Percentiles rank a stretch among this genome's conserved stretches.
Evolutionary conservation across 805 yeast genomes (phyloP).

Genomic region (Wickerhamiella sergipiensis): DNA sequence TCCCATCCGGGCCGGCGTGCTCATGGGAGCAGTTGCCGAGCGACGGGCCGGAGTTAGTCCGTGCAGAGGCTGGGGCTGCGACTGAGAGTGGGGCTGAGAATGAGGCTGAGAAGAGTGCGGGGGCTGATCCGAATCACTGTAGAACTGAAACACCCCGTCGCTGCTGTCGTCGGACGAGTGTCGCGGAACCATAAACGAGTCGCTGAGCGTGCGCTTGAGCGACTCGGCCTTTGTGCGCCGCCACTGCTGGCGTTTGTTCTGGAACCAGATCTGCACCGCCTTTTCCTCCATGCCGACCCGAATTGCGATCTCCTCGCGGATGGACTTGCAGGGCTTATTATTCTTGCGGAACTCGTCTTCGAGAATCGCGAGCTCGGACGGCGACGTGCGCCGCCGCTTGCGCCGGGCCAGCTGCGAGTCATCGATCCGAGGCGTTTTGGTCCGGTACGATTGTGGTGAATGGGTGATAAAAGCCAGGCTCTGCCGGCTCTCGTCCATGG

Average conservation of each 20-base stretch:
- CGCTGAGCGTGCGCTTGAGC: background rate
- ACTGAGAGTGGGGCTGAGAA: too few relatives aligned
- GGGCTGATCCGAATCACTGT: too few relatives aligned
- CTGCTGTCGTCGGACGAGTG: background rate
- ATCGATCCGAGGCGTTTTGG: conserved; percentile 63
- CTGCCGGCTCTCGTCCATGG: background rate
- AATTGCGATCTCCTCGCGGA: conserved; percentile 65
- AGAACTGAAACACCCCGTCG: background rate
- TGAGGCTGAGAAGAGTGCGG: too few relatives aligned
- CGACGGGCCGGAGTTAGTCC: background rate
- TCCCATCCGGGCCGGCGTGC: too few relatives aligned
- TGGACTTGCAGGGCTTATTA: conserved; percentile 64
- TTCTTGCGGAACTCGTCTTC: conserved; percentile 68
- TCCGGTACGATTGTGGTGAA: conserved; percentile 77
- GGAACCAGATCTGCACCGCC: conserved; percentile 98
- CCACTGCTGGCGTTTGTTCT: conserved; percentile 78
- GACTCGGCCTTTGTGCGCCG: conserved; percentile 18
- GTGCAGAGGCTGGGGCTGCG: too few relatives aligned
- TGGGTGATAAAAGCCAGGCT: conserved; percentile 72
- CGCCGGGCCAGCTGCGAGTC: conserved; percentile 88
- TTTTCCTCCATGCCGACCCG: conserved; percentile 89
- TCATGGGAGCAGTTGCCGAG: background rate
- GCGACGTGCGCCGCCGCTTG: conserved; percentile 89
- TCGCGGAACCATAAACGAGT: background rate
- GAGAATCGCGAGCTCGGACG: conserved; percentile 67